phyloP scores from a whole-genome alignment of 345 rosid genomes.

The Eucalyptus brandiana region DNA sequence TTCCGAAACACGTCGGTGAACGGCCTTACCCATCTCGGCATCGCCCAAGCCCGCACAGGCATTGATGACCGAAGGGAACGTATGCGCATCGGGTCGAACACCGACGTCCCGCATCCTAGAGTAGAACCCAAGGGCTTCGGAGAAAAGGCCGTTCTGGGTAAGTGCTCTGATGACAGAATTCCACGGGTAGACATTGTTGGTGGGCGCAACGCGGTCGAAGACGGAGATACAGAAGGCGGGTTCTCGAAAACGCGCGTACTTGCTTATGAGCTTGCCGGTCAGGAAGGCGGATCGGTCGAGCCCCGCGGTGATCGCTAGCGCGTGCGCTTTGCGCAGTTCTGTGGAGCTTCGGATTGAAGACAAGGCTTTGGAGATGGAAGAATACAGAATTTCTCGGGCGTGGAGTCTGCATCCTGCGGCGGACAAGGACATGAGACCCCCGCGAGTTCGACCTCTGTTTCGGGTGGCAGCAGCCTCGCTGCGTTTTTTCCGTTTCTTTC shows the following conservation, averaged over 20 bases:
- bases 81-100: slow-evolving; percentile 33
- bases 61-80: slow-evolving; percentile 55
- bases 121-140: slow-evolving; percentile 34
- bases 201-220: slow-evolving; percentile 24
- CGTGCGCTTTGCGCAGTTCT: slow-evolving; percentile 33
- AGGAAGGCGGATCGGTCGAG: slow-evolving; percentile 38
- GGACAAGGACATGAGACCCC: neutral
- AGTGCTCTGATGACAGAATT: slow-evolving; percentile 53
- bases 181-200: slow-evolving; percentile 43
- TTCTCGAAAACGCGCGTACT: slow-evolving; percentile 30
- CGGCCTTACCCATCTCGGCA: slow-evolving; percentile 12
- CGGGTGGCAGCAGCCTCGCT: neutral
- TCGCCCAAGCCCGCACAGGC: slow-evolving; percentile 43
- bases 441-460: neutral
- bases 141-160: slow-evolving; percentile 28
- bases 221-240: slow-evolving; percentile 39
- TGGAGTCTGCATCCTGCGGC: neutral
- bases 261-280: slow-evolving; percentile 52
- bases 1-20: slow-evolving; percentile 18
- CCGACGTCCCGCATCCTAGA: slow-evolving; percentile 11
- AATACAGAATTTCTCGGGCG: neutral
- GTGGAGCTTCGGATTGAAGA: slow-evolving; percentile 11
- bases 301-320: slow-evolving; percentile 30
- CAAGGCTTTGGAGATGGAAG: slow-evolving; percentile 27
- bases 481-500: neutral